A percentile compares a stretch with the other conserved stretches of the same genome.
These are phyloP conservation scores for Zygosaccharomyces sapae DNA, from an alignment of 1,139 yeast genomes.

Conservation along the genomic window DNA sequence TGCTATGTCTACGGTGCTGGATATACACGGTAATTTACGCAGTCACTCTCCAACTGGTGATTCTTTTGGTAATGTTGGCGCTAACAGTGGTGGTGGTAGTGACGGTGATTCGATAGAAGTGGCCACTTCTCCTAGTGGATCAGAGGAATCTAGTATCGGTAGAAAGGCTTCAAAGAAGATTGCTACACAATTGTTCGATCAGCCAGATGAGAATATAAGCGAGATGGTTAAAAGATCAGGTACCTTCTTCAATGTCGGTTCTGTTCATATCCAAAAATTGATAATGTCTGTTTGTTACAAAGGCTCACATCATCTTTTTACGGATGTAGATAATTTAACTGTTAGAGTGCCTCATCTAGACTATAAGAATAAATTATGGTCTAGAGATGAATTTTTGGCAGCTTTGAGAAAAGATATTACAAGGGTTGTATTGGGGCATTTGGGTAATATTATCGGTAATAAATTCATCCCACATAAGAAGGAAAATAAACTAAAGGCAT, in stretches of 20 bases:
- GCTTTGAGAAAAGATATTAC: conserved; percentile 65
- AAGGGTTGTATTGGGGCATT: conserved; percentile 62
- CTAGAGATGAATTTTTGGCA: conserved; percentile 65
- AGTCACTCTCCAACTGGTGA: conserved; percentile 9
- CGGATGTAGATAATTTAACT: conserved; percentile 68
- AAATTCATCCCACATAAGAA: conserved; percentile 51
- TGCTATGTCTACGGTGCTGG: conserved; percentile 10
- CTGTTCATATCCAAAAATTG: conserved; percentile 52
- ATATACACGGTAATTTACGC: conserved; percentile 8
- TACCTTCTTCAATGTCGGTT: conserved; percentile 59
- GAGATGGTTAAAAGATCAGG: conserved; percentile 66
- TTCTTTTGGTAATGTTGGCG: conserved; percentile 7
- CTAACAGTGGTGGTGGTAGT: conserved; percentile 8
- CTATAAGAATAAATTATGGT: conserved; percentile 70
- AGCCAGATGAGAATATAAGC: conserved; percentile 41
- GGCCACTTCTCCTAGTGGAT: conserved; percentile 12
- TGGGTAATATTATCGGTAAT: conserved; percentile 78
- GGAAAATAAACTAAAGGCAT: conserved; percentile 29
- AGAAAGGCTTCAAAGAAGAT: conserved; percentile 13
- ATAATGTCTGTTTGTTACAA: conserved; percentile 65
- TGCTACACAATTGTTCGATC: conserved; percentile 15
- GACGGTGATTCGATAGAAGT: conserved; percentile 22
- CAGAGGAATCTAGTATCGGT: conserved; percentile 5
- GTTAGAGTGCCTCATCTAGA: conserved; percentile 62
- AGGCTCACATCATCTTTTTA: conserved; percentile 64